Evolutionary conservation across 2,329 filamentous ascomycete species (phyloP).

Genomic region (Phialophora expanda): DNA sequence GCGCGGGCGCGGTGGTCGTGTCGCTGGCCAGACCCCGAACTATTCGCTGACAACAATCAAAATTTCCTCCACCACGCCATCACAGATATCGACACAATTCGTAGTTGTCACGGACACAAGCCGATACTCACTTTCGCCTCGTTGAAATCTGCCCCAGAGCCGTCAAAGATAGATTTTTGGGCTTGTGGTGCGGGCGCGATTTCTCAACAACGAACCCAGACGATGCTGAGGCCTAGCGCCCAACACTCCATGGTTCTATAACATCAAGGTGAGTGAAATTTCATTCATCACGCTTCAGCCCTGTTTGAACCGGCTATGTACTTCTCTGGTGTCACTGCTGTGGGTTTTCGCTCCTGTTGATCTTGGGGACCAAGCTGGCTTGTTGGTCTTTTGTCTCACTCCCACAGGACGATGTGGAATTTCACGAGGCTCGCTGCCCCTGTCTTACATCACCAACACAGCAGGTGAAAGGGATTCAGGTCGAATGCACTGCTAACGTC

Average conservation of each 20-base stretch:
- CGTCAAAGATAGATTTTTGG: not conserved
- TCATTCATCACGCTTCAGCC: not conserved
- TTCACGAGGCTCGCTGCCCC: constrained; percentile 2
- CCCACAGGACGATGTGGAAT: not conserved
- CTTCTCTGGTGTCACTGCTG: not conserved
- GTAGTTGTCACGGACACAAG: not conserved
- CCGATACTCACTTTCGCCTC: not conserved
- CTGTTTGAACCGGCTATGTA: not conserved
- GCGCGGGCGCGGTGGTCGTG: constrained; percentile 9
- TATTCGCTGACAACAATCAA: constrained; percentile 18
- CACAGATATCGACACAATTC: not conserved
- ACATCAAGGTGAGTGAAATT: constrained; percentile 13
- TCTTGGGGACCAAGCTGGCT: not conserved
- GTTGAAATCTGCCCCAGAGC: not conserved
- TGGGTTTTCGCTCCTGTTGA: not conserved
- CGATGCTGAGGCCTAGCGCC: constrained; percentile 10
- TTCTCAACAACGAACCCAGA: not conserved
- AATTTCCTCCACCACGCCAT: constrained; percentile 8
- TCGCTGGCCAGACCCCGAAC: constrained; percentile 11
- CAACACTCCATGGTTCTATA: constrained; percentile 16
- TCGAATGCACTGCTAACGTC: constrained; percentile 14
- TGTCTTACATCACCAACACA: not conserved
- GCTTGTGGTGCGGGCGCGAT: constrained; percentile 1
- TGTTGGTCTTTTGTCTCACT: not conserved
- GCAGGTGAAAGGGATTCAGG: not conserved